phyloP scores from a whole-genome alignment of 805 yeast species.

The Candida sakaeoensis region DNA sequence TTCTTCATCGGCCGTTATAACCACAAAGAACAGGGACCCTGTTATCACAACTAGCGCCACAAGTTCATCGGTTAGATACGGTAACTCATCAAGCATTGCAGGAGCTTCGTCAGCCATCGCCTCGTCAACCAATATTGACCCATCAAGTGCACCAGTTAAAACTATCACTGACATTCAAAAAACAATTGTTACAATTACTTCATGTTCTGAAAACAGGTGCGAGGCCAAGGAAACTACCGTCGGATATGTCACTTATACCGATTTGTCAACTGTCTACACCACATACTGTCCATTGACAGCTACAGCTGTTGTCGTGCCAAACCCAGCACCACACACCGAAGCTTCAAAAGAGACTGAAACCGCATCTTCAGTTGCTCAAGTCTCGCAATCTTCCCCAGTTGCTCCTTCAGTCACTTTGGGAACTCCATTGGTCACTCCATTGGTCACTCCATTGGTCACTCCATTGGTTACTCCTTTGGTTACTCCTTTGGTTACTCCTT shows the following conservation, averaged over 20 bases:
- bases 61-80: no score
- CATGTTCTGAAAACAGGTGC: constrained; percentile 34
- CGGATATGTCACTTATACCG: constrained; percentile 19
- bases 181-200: constrained; percentile 32
- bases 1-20: background rate
- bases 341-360: background rate
- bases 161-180: constrained; percentile 21
- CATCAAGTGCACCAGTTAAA: constrained; percentile 15
- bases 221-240: constrained; percentile 32
- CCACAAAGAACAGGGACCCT: background rate
- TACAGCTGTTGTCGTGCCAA: constrained; percentile 5
- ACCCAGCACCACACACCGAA: constrained; percentile 1
- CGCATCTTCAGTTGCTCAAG: background rate
- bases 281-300: constrained; percentile 21
- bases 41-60: background rate
- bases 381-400: background rate
- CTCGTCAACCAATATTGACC: constrained; percentile 8
- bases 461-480: constrained; percentile 2
- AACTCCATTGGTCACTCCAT: constrained; percentile 1
- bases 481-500: constrained; percentile 5
- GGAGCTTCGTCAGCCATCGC: no score
- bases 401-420: constrained; percentile 6
- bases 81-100: constrained; percentile 5
- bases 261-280: constrained; percentile 20
- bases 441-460: no score